Percentiles rank a stretch among this genome's conserved stretches.
phyloP scores from a whole-genome alignment of 1,284 basidiomycete species.

The Phenoliferia sp. region DNA sequence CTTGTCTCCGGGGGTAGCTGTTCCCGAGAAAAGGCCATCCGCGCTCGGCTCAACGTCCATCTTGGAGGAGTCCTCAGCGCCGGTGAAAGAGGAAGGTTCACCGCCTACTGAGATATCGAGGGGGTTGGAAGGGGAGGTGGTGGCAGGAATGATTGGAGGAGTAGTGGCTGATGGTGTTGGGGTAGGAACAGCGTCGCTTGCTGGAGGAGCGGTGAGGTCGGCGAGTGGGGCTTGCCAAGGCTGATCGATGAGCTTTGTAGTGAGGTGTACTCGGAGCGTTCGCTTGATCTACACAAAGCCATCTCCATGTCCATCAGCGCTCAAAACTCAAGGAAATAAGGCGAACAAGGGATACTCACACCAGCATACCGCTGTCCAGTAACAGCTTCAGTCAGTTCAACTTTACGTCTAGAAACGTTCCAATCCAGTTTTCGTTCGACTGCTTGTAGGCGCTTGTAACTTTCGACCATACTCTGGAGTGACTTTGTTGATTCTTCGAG shows the following conservation, averaged over 20 bases:
- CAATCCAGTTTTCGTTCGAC: slow-evolving; percentile 92
- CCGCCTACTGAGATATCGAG: not conserved
- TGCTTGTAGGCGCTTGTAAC: slow-evolving; percentile 74
- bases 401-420: slow-evolving; percentile 85
- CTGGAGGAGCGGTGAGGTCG: not conserved
- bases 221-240: slow-evolving; percentile 27
- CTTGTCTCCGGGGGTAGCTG: not conserved
- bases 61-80: not conserved
- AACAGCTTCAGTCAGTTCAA: slow-evolving; percentile 81
- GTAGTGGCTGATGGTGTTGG: not conserved
- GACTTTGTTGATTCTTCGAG: slow-evolving; percentile 16
- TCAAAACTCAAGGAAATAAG: not conserved
- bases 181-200: not conserved
- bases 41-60: not conserved
- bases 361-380: slow-evolving; percentile 8
- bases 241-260: slow-evolving; percentile 82
- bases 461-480: slow-evolving; percentile 10
- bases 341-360: not conserved
- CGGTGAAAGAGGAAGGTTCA: not conserved
- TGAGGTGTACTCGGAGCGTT: slow-evolving; percentile 80
- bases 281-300: slow-evolving; percentile 60
- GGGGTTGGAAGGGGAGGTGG: not conserved
- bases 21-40: too few relatives aligned
- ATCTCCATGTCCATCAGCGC: not conserved
- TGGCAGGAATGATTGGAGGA: not conserved